Evolutionary conservation across 306 rosid genomes (phyloP).

Genomic region (Vigna unguiculata): DNA sequence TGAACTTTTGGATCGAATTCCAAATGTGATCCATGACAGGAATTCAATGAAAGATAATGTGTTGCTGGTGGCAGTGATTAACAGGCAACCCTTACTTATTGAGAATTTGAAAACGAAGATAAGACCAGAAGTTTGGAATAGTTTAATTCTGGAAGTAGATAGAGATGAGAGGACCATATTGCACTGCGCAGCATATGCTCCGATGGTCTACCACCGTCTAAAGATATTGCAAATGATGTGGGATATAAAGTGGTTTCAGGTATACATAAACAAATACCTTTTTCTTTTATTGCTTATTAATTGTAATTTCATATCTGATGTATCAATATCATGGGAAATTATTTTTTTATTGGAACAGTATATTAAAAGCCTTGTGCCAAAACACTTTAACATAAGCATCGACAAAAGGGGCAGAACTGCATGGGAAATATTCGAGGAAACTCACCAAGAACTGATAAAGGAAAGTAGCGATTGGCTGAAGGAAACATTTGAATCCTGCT

Average conservation of each 20-base stretch:
- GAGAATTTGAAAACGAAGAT: not conserved
- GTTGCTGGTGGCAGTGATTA: conserved; percentile 42
- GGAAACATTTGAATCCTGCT: conserved; percentile 51
- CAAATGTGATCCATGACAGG: conserved; percentile 35
- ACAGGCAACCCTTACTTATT: conserved; percentile 35
- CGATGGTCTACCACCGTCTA: conserved; percentile 4
- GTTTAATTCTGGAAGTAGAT: conserved; percentile 20
- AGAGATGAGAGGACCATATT: conserved; percentile 1
- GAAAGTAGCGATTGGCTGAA: conserved; percentile 42
- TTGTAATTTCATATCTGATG: too few species aligned
- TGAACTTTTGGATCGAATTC: not conserved
- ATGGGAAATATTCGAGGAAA: conserved; percentile 31
- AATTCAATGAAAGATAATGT: conserved; percentile 45
- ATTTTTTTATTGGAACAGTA: conserved; percentile 30
- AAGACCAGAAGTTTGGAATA: conserved; percentile 16
- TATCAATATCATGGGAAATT: too few species aligned
- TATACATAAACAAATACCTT: too few species aligned
- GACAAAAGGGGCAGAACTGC: not conserved
- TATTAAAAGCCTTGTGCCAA: conserved; percentile 40
- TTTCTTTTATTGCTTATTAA: too few species aligned
- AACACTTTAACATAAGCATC: conserved; percentile 5
- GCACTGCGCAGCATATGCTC: conserved; percentile 43
- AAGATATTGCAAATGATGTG: conserved; percentile 51
- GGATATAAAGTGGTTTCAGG: conserved; percentile 61
- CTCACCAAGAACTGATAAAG: not conserved